Base-by-base conservation (phyloP, 148 eudicot species). In the Tetragonia tetragonoides region DNA sequence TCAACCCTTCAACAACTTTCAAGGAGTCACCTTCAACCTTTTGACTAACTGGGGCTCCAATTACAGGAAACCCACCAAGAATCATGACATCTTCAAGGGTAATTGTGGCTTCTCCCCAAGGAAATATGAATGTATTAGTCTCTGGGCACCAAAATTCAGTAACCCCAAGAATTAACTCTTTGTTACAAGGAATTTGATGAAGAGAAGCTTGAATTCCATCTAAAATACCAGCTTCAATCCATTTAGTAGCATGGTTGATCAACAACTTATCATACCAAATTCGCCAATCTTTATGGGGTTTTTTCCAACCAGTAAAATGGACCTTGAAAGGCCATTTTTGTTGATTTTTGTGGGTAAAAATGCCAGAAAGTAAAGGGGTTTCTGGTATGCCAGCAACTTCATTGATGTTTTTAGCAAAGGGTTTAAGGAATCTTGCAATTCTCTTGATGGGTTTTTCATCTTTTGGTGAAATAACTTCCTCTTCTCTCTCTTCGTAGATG, bases 81-180 rank as follows among this genome's bases (percentile, higher is more conserved):
- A 87, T 71, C 80, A 87, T 66, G 53, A 85, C 75, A 83, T 87
- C 90, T 72, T 87, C 88, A 62, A 88, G 76, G 8, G 85, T 88
- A 65, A 88, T 71, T 38, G 88, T 85, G 6, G 88, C 85, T 71
- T 85, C 90, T 20, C 88, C 88, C 90, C 90, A 88, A 23, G 85
- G 90, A 66, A 88, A 88, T 28, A 85, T 17, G 23, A 87, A 87
- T 7, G 88, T 81, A 53, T 75, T 85, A 10, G 88, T 85, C 38
- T 79, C 68, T 39, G 77, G 15, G 28, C 83, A 83, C 90, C 88
- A 85, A 66, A 82, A 79, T 53, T 86, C 88, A 46, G 73, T 77
- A 34, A 88, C 39, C 40, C 82, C 85, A 59, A 83, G 75, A 1
- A 85, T 47, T 70, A 85, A 69, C 7, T 82, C 81, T 16, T 75